These are phyloP conservation scores for Ligustrum vulgare DNA, from an alignment of 257 asterid genomes.

Conservation along the genomic window DNA sequence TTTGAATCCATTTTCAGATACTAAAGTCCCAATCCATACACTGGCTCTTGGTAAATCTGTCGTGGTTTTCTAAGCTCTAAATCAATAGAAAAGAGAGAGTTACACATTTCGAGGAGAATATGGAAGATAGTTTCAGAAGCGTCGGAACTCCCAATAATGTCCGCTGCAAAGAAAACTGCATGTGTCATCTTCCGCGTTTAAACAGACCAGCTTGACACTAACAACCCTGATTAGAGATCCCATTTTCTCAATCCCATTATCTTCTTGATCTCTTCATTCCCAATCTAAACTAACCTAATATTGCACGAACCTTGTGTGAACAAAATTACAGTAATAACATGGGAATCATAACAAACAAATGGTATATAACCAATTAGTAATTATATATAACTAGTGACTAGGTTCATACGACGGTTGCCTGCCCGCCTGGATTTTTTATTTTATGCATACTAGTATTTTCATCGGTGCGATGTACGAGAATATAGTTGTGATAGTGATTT, in stretches of 20 bases:
- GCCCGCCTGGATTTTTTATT: too few relatives aligned
- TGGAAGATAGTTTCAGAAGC: constrained; percentile 58
- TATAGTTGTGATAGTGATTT: too few relatives aligned
- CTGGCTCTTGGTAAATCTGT: background rate
- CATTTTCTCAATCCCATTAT: constrained; percentile 40
- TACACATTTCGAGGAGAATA: constrained; percentile 67
- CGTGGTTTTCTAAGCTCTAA: background rate
- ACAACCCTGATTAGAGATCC: constrained; percentile 43
- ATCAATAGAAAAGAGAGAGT: background rate
- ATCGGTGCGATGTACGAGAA: too few relatives aligned
- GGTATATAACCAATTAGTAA: too few relatives aligned
- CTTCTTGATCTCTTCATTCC: constrained; percentile 54
- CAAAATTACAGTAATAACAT: too few relatives aligned
- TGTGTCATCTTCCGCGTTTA: constrained; percentile 72
- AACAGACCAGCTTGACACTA: constrained; percentile 49
- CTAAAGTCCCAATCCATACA: background rate
- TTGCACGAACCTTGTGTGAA: background rate
- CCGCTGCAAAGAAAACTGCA: constrained; percentile 59
- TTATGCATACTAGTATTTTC: too few relatives aligned
- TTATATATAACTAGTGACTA: too few relatives aligned
- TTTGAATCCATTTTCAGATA: constrained; percentile 56
- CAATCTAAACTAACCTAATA: constrained; percentile 67
- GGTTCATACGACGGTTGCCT: too few relatives aligned
- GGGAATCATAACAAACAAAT: too few relatives aligned
- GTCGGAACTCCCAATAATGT: constrained; percentile 55